phyloP scores from a whole-genome alignment of 441 rosid genomes.

The Lepidium campestre region DNA sequence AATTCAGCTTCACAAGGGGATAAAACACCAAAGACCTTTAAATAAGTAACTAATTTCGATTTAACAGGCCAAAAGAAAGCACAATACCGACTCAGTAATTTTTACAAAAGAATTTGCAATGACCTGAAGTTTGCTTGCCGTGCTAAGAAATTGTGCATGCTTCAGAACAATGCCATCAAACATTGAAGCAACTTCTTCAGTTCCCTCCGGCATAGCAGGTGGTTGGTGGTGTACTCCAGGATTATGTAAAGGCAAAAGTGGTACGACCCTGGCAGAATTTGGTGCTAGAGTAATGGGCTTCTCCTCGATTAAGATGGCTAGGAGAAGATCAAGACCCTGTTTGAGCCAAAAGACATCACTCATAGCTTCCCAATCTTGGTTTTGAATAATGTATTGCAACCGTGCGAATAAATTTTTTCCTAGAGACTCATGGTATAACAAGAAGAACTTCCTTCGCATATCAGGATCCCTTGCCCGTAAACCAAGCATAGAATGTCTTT shows the following conservation, averaged over 20 bases:
- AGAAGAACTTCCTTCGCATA: slow-evolving; percentile 78
- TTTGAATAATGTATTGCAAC: slow-evolving; percentile 79
- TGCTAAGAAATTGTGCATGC: slow-evolving; percentile 83
- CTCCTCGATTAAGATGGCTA: slow-evolving; percentile 83
- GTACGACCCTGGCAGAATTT: slow-evolving; percentile 84
- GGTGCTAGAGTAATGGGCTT: slow-evolving; percentile 93
- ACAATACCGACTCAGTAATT: background rate
- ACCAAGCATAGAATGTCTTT: slow-evolving; percentile 97
- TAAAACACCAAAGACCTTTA: background rate
- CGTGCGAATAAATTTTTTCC: slow-evolving; percentile 71
- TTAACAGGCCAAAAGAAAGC: slow-evolving; percentile 6
- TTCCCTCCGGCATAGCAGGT: slow-evolving; percentile 54
- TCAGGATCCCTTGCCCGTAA: slow-evolving; percentile 95
- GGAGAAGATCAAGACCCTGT: slow-evolving; percentile 97
- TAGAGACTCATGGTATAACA: slow-evolving; percentile 81
- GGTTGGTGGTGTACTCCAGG: slow-evolving; percentile 50
- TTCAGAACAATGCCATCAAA: slow-evolving; percentile 71
- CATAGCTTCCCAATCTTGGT: slow-evolving; percentile 98
- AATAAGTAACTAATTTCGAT: background rate
- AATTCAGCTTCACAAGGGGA: slow-evolving; percentile 3
- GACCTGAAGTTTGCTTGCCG: slow-evolving; percentile 92
- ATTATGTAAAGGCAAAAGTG: slow-evolving; percentile 53
- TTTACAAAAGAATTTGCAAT: background rate
- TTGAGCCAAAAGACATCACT: slow-evolving; percentile 99
- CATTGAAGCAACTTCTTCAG: slow-evolving; percentile 66